Evolutionary conservation across 2,329 filamentous ascomycete species (phyloP), one percentile per base, ranked within the genome.

Genomic region (Cladosporium sphaerospermum): DNA sequence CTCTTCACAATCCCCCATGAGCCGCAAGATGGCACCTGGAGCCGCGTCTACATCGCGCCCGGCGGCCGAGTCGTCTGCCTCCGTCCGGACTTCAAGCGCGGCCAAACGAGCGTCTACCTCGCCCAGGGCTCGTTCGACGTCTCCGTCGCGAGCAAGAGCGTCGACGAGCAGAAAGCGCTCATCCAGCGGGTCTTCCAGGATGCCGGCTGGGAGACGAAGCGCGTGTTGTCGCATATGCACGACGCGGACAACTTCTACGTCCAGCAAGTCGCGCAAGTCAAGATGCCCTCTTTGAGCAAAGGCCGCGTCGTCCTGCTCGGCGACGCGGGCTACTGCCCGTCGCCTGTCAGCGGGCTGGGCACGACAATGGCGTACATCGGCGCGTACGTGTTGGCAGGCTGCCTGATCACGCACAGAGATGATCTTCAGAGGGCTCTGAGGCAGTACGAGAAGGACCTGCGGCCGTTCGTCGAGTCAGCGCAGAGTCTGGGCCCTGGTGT

Each of bases 261-360:
- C 41, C 54, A 60, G 18, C 61, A 60, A 49, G 50, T 66, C 3
- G 64, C 62, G 41, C 66, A 69, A 50, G 58, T 68, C n/a, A 60
- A 63, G 44, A 60, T 67, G 59, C 40, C 59, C 1, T 55, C 53
- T 8, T 67, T 62, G 64, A 59, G 45, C 42, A 61, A 61, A 50
- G 64, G 64, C 0, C 54, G 66, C 18, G 60, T 69, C 6, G 62
- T 64, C 2, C 50, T 67, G 11, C 45, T 67, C 0, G 66, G 63
- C 1, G 66, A 69, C 56, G 63, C 66, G 19, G 66, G 59, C 3
- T 65, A 66, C 46, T 65, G 61, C 43, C 56, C 62, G 10, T 60
- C 62, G 11, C 66, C 67, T 2, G 57, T 69, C 45, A 62, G 61
- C 7, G 67, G 67, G 9, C 67, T 69, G 61, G 67, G 67, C 10